Evolutionary conservation across 257 asterid species (phyloP).

Genomic region (Haberlea rhodopensis): DNA sequence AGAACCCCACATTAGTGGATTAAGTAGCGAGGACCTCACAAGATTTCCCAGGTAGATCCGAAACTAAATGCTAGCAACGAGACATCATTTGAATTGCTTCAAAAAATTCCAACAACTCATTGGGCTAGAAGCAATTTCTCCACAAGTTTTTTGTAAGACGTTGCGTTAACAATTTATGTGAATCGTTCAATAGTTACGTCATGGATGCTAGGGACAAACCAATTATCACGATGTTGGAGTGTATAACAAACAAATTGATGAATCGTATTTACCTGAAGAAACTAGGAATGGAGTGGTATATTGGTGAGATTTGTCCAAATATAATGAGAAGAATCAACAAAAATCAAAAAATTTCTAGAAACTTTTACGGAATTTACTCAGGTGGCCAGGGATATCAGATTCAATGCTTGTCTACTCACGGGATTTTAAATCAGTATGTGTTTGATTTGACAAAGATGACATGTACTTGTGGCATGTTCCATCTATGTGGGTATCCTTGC

Average conservation of each 20-base stretch:
- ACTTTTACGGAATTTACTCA: too few species aligned
- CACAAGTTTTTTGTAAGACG: not conserved
- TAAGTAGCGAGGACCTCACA: too few species aligned
- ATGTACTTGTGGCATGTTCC: not conserved
- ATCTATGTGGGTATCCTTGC: too few species aligned
- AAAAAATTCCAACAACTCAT: not conserved
- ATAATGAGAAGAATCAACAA: not conserved
- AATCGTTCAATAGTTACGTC: not conserved
- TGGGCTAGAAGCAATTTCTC: not conserved
- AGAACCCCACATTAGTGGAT: too few species aligned
- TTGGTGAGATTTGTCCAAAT: not conserved
- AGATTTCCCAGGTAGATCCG: too few species aligned
- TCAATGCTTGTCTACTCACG: too few species aligned
- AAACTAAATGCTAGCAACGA: too few species aligned
- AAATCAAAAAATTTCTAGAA: not conserved
- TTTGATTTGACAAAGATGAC: not conserved
- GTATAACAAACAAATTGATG: not conserved
- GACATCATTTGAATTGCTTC: not conserved
- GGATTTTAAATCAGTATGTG: not conserved
- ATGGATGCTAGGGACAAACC: not conserved
- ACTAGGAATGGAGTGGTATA: not conserved
- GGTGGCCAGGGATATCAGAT: too few species aligned
- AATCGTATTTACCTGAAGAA: not conserved
- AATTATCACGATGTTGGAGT: not conserved
- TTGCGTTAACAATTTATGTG: not conserved